Conservation (phyloP, 768 basidiomycete genomes). For the Suillus lakei region DNA sequence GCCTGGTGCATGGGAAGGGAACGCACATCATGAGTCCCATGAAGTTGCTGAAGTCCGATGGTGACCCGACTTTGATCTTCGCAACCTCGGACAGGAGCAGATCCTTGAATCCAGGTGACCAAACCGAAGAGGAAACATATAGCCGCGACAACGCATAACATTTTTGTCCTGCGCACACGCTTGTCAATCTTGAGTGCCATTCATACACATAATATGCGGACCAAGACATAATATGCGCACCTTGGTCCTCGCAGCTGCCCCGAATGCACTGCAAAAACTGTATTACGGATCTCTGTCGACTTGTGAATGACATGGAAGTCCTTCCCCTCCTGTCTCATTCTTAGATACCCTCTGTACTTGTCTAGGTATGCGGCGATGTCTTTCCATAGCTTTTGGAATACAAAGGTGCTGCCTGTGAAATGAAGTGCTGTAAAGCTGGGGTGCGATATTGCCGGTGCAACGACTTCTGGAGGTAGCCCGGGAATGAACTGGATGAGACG, state of each 20-base stretch:
- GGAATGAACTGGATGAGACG: slow-evolving; percentile 96
- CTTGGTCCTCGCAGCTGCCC: slow-evolving; percentile 95
- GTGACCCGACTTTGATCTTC: slow-evolving; percentile 85
- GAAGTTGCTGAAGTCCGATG: slow-evolving; percentile 80
- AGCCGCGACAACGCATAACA: slow-evolving; percentile 92
- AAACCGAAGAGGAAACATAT: slow-evolving; percentile 87
- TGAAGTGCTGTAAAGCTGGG: slow-evolving; percentile 85
- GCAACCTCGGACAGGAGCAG: slow-evolving; percentile 72
- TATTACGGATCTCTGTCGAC: slow-evolving; percentile 85
- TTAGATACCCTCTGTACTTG: slow-evolving; percentile 85
- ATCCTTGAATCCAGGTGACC: slow-evolving; percentile 88
- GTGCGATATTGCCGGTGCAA: slow-evolving; percentile 81
- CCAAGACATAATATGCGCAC: too few species aligned
- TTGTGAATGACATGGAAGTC: slow-evolving; percentile 96
- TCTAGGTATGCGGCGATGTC: slow-evolving; percentile 90
- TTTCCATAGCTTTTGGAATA: slow-evolving; percentile 97
- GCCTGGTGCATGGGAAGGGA: background rate
- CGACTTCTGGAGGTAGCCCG: slow-evolving; percentile 83
- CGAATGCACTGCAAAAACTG: slow-evolving; percentile 89
- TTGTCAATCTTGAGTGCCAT: background rate
- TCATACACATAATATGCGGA: slow-evolving; percentile 4
- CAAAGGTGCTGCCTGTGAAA: slow-evolving; percentile 94
- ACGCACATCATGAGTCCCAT: slow-evolving; percentile 95
- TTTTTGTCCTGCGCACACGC: slow-evolving; percentile 72
- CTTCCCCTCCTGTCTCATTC: slow-evolving; percentile 99